Conservation (phyloP, 164 flowering plant genomes). For the Hamamelis virginiana region DNA sequence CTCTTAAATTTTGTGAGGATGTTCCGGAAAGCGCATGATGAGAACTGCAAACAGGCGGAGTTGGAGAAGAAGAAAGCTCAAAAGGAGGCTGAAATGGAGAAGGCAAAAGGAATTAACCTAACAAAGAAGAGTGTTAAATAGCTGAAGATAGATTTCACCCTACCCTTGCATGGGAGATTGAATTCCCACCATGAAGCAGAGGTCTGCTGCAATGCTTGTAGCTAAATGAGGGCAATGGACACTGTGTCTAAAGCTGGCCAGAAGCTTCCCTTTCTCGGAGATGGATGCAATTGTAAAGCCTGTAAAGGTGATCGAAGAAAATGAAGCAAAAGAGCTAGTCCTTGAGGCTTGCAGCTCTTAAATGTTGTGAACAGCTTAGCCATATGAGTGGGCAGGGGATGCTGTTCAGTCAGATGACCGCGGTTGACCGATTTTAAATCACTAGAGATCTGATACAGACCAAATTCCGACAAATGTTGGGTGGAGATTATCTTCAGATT, state of each 20-base stretch:
- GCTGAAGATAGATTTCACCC: slow-evolving; percentile 9
- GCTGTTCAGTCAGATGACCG: neutral
- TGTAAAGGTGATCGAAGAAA: slow-evolving; percentile 12
- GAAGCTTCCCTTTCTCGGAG: slow-evolving; percentile 3
- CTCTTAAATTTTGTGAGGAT: slow-evolving; percentile 77
- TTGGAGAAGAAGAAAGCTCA: slow-evolving; percentile 88
- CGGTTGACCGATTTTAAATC: neutral
- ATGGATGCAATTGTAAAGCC: slow-evolving; percentile 19
- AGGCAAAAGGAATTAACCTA: slow-evolving; percentile 55
- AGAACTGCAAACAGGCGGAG: slow-evolving; percentile 84
- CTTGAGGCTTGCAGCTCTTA: slow-evolving; percentile 13
- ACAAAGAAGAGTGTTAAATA: slow-evolving; percentile 44
- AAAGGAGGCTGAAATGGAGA: slow-evolving; percentile 91
- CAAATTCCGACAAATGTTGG: slow-evolving; percentile 5
- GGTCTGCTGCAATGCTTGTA: slow-evolving; percentile 1
- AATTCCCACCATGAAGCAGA: slow-evolving; percentile 7
- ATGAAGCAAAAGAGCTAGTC: slow-evolving; percentile 12
- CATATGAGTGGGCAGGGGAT: neutral
- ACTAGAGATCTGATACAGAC: neutral
- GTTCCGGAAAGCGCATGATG: slow-evolving; percentile 88
- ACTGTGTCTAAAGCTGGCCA: slow-evolving; percentile 10
- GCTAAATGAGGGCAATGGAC: neutral
- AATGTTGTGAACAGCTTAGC: neutral
- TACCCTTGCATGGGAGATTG: neutral
- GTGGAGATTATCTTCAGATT: neutral